These are phyloP conservation scores for Leishmania turanica DNA, from an alignment of 208 protist species.

Conservation along the genomic window DNA sequence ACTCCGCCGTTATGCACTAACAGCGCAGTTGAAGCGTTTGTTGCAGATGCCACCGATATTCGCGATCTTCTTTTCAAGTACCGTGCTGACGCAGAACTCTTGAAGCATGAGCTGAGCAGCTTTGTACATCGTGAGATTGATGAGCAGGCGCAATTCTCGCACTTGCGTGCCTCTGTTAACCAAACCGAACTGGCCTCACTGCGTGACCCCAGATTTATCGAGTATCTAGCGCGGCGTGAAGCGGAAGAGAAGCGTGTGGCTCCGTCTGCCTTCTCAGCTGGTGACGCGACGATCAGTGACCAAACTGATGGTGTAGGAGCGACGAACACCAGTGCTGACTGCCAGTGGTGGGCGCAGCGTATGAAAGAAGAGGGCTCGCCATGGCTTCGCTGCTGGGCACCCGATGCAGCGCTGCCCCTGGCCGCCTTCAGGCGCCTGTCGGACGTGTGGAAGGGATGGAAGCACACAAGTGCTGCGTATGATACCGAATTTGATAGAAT, in stretches of 20 bases:
- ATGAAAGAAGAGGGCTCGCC: background rate
- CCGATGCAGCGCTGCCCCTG: conserved; percentile 14
- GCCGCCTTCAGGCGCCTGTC: background rate
- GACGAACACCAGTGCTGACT: background rate
- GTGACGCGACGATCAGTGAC: background rate
- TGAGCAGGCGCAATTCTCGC: conserved; percentile 21
- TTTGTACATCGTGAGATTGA: conserved; percentile 29
- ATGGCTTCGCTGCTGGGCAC: conserved; percentile 13
- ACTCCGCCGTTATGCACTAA: background rate
- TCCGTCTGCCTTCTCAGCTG: background rate
- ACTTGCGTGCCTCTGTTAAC: conserved; percentile 18
- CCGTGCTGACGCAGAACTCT: background rate
- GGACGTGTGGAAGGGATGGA: conserved; percentile 25
- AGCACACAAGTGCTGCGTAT: background rate
- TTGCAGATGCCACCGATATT: conserved; percentile 22
- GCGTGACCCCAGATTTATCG: conserved; percentile 16
- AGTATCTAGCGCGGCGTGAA: conserved; percentile 10
- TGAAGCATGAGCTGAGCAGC: conserved; percentile 10
- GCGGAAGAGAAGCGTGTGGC: background rate
- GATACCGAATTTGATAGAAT: conserved; percentile 2
- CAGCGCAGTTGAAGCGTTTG: background rate
- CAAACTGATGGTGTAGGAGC: background rate
- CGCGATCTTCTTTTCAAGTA: conserved; percentile 19
- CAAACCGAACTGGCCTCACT: conserved; percentile 12
- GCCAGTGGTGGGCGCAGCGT: conserved; percentile 1